These are phyloP conservation scores for Xylaria sp. DNA, from an alignment of 2,329 filamentous ascomycete species.

Conservation along the genomic window DNA sequence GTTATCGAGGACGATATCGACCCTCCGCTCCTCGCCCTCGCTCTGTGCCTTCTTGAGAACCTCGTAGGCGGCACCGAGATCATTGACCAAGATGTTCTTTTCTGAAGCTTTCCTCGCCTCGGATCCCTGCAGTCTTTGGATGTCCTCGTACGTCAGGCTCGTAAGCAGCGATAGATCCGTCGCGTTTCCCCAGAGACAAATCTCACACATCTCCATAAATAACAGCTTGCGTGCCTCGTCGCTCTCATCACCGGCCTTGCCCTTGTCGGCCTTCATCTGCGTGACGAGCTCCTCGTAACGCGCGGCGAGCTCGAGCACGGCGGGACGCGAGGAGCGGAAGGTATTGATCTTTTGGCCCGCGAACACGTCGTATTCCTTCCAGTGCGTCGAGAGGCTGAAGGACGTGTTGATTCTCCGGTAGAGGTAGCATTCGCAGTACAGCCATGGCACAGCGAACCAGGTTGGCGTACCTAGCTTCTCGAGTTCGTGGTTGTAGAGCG, in stretches of 20 bases:
- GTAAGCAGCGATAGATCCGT: slow-evolving; percentile 93
- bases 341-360: slow-evolving; percentile 89
- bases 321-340: slow-evolving; percentile 90
- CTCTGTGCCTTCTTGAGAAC: slow-evolving; percentile 73
- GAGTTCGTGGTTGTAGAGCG: slow-evolving; percentile 87
- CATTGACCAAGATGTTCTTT: slow-evolving; percentile 91
- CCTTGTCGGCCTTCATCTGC: slow-evolving; percentile 68
- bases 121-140: slow-evolving; percentile 93
- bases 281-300: slow-evolving; percentile 79
- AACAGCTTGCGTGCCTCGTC: slow-evolving; percentile 79
- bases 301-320: slow-evolving; percentile 83
- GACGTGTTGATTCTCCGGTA: slow-evolving; percentile 86
- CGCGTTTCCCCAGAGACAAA: slow-evolving; percentile 97
- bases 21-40: slow-evolving; percentile 75
- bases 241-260: slow-evolving; percentile 60
- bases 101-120: slow-evolving; percentile 87
- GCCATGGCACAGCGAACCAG: slow-evolving; percentile 90
- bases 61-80: slow-evolving; percentile 78
- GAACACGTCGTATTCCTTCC: slow-evolving; percentile 93
- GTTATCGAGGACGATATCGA: slow-evolving; percentile 97
- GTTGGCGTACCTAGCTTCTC: slow-evolving; percentile 76
- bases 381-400: slow-evolving; percentile 81
- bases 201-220: slow-evolving; percentile 94
- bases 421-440: slow-evolving; percentile 94
- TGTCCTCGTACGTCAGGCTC: slow-evolving; percentile 91